Conservation (phyloP, 1,139 yeast genomes). For the Protomyces lactucae-debilis region DNA sequence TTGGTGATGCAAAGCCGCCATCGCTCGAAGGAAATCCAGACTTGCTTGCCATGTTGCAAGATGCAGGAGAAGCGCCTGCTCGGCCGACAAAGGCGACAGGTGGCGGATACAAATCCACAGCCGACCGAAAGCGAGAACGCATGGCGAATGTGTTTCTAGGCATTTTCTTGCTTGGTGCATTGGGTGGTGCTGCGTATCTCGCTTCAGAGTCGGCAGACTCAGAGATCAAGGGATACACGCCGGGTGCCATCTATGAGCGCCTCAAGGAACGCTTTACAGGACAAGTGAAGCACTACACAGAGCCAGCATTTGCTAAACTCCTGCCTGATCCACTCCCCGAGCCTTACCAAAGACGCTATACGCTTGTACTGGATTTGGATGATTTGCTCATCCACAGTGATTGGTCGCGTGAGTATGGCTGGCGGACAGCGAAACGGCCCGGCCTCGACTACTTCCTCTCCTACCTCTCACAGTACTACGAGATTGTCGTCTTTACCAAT, state of each 20-base stretch:
- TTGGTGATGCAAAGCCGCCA: background rate
- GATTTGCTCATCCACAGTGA: constrained; percentile 85
- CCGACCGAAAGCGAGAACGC: constrained; percentile 44
- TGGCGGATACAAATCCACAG: constrained; percentile 40
- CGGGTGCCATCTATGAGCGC: constrained; percentile 59
- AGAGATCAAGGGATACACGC: constrained; percentile 61
- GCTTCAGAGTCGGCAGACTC: constrained; percentile 49
- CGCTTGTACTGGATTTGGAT: constrained; percentile 82
- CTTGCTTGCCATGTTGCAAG: constrained; percentile 11
- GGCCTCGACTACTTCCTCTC: constrained; percentile 96
- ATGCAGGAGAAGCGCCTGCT: constrained; percentile 13
- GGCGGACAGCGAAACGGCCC: constrained; percentile 99
- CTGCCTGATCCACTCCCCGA: constrained; percentile 90
- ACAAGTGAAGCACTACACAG: constrained; percentile 77
- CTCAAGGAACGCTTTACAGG: constrained; percentile 66
- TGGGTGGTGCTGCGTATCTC: constrained; percentile 68
- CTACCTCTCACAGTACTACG: constrained; percentile 90
- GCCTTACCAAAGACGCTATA: constrained; percentile 87
- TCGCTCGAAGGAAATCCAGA: constrained; percentile 18
- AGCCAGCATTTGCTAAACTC: constrained; percentile 88
- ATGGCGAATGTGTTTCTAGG: constrained; percentile 66
- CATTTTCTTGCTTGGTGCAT: constrained; percentile 43
- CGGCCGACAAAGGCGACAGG: background rate
- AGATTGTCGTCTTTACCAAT: constrained; percentile 82
- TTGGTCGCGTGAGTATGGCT: constrained; percentile 88